Base-by-base conservation (phyloP, 2,329 filamentous ascomycete genomes). In the Teratosphaeria gauchensis region DNA sequence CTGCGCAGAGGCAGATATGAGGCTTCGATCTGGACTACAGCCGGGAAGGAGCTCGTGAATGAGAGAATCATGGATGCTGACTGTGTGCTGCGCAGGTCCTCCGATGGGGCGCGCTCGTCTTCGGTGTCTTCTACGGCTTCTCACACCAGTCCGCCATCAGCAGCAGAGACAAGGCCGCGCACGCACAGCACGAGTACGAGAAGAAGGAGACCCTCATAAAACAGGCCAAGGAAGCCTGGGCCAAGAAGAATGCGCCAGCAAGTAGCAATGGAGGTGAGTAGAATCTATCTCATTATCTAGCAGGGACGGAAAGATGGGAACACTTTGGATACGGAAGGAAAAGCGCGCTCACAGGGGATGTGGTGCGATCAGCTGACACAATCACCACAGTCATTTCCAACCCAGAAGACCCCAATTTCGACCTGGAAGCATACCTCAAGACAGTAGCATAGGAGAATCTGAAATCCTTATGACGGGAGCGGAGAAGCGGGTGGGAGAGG, bases 71-170 rank as follows among this genome's bases (percentile, higher is more conserved):
- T 16, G 12, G 19, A 48, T 48, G n/a, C 42, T 21, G 42, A 48
- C n/a, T n/a, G n/a, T 19, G 1, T 48, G 42, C 19, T 16, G 54
- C 12, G 59, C 76, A 99, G 94, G 92, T 99, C 77, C 84, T 97
- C 77, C 92, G 94, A 79, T 99, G 92, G 84, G 92, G 91, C 73
- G 92, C 92, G 74, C 89, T 99, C 67, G 89, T 86, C 72, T 82
- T 90, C 72, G 94, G 94, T 75, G 80, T 97, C 74, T 87, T 96
- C 79, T 99, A 99, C 81, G 94, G 94, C 76, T 85, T 96, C 81
- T 89, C 87, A 77, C 92, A 96, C 81, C 94, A 99, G 81, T 82
- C 87, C 72, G 83, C 84, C 63, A 87, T 99, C 76, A 86, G 79
- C 67, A 77, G 88, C 59, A 77, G 83, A 70, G 85, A 91, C 72